phyloP scores from a whole-genome alignment of 2,329 filamentous ascomycete species.

The Parasarocladium wereldwijsianum region DNA sequence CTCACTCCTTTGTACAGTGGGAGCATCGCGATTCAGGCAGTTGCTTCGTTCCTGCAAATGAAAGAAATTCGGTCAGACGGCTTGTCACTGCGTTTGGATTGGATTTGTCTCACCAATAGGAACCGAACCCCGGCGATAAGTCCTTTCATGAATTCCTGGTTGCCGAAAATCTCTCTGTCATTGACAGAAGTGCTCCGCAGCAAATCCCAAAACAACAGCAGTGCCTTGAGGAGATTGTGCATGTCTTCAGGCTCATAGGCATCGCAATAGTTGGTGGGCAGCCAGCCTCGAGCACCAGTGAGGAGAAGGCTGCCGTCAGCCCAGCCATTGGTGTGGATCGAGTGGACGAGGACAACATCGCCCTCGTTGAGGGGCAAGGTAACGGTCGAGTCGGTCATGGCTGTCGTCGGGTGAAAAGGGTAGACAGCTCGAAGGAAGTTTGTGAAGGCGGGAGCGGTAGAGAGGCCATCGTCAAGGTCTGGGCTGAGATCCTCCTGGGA shows the following conservation, averaged over 20 bases:
- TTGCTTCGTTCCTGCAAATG: constrained; percentile 61
- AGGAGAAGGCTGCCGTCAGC: constrained; percentile 84
- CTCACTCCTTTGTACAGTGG: constrained; percentile 60
- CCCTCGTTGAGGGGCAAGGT: constrained; percentile 81
- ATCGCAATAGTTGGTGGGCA: constrained; percentile 97
- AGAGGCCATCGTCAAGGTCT: constrained; percentile 14
- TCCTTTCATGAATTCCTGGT: constrained; percentile 87
- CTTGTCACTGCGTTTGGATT: too few species aligned
- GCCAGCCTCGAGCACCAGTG: constrained; percentile 80
- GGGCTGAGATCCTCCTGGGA: constrained; percentile 43
- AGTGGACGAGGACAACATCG: constrained; percentile 87
- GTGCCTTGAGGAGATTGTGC: constrained; percentile 66
- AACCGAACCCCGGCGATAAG: constrained; percentile 87
- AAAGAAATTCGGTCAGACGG: too few species aligned
- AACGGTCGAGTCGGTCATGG: constrained; percentile 70
- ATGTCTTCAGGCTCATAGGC: constrained; percentile 83
- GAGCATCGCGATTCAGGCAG: constrained; percentile 72
- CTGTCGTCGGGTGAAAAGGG: constrained; percentile 69
- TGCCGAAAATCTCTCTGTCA: constrained; percentile 66
- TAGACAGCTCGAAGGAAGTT: constrained; percentile 93
- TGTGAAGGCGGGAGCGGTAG: constrained; percentile 58
- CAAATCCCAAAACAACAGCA: constrained; percentile 87
- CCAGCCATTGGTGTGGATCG: constrained; percentile 96
- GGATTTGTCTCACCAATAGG: constrained; percentile 65
- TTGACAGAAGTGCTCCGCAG: constrained; percentile 64